phyloP scores from a whole-genome alignment of 1,284 basidiomycete species.

The Chalciporus sp. region DNA sequence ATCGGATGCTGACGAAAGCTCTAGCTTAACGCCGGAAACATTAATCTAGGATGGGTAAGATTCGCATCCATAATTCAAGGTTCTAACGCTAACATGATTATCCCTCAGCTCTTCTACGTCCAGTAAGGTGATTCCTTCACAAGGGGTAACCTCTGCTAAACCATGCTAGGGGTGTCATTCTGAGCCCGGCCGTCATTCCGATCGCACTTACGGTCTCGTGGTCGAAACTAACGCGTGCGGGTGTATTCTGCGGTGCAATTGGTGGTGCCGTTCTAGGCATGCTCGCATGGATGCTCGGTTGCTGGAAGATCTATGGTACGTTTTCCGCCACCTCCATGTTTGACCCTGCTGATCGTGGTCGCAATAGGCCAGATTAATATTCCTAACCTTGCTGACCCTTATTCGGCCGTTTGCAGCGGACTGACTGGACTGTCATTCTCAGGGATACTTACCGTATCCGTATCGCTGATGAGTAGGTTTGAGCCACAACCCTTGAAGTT shows the following conservation, averaged over 20 bases:
- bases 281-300: slow-evolving; percentile 54
- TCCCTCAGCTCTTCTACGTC: slow-evolving; percentile 44
- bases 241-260: slow-evolving; percentile 45
- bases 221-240: slow-evolving; percentile 46
- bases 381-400: slow-evolving; percentile 46
- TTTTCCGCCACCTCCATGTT: background rate
- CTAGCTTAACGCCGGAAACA: slow-evolving; percentile 46
- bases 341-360: background rate
- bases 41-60: slow-evolving; percentile 48
- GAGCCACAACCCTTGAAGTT: background rate
- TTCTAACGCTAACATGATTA: slow-evolving; percentile 5
- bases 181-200: slow-evolving; percentile 51
- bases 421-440: slow-evolving; percentile 48
- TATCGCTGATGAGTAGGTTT: slow-evolving; percentile 46
- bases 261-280: slow-evolving; percentile 47
- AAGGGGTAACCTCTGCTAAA: background rate
- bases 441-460: slow-evolving; percentile 42
- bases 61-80: background rate
- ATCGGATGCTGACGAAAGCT: slow-evolving; percentile 1
- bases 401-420: slow-evolving; percentile 52
- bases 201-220: slow-evolving; percentile 51
- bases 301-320: slow-evolving; percentile 51
- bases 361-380: slow-evolving; percentile 43
- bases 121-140: slow-evolving; percentile 36
- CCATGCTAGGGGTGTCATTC: slow-evolving; percentile 43